Percentiles rank a stretch among this genome's conserved stretches.
Evolutionary conservation across 805 yeast species (phyloP).

Genomic region (Candida tammaniensis): DNA sequence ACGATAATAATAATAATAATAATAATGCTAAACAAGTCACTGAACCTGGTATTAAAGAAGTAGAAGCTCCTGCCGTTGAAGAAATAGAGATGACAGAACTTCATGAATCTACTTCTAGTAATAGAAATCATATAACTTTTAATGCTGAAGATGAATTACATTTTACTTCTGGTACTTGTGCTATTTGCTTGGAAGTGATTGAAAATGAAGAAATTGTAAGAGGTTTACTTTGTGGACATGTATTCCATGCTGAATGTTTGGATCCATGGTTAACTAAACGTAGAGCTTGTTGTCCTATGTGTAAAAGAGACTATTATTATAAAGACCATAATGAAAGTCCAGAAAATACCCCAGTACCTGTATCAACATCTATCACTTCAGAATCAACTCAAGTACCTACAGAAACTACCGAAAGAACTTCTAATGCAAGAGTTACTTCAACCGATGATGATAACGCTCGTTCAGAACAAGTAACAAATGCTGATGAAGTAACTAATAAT

Average conservation of each 20-base stretch:
- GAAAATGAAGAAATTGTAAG: conserved; percentile 65
- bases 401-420: too few species aligned
- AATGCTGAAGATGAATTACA: conserved; percentile 26
- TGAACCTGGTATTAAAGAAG: conserved; percentile 1
- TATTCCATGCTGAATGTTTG: conserved; percentile 74
- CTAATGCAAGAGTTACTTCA: background rate
- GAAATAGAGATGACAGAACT: conserved; percentile 1
- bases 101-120: too few species aligned
- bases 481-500: conserved; percentile 1
- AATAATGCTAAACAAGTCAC: background rate
- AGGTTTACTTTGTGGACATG: conserved; percentile 79
- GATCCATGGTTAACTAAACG: conserved; percentile 79
- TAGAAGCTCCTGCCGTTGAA: background rate
- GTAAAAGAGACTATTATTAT: conserved; percentile 65
- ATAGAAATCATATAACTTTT: too few species aligned
- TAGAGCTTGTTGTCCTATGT: conserved; percentile 80
- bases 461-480: background rate
- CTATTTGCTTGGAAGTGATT: conserved; percentile 69
- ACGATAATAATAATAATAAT: too few species aligned
- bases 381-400: too few species aligned
- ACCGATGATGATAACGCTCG: background rate
- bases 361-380: too few species aligned
- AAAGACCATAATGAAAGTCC: conserved; percentile 20
- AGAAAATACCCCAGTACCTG: too few species aligned
- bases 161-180: conserved; percentile 69